Evolutionary conservation across 1,284 basidiomycete species (phyloP), one percentile per base, ranked within the genome.

Genomic region (Marasmius oreades): DNA sequence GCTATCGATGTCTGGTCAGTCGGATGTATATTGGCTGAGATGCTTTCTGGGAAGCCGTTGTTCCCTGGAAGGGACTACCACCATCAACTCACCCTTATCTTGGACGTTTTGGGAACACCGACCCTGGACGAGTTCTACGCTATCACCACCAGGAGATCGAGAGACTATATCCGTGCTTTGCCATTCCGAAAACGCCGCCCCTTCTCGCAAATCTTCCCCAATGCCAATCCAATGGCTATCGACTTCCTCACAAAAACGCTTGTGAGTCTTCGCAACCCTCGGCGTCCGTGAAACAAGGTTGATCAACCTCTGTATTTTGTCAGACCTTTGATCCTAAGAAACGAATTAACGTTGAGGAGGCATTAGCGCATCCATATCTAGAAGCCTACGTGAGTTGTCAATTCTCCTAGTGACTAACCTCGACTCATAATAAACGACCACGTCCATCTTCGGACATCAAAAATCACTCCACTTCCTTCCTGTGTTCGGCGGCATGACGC

Each of bases 51-150:
- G 22, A 91, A 94, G 66, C 95, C 95, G 0, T 80, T 98, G 16
- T 98, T 98, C 79, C 96, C 95, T 0, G 95, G 96, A 14, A 85
- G 94, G 20, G 95, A 98, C 74, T 98, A 95, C 70, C 95, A 98
- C 72, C 92, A 98, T 66, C 95, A 98, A 65, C 81, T 98, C 26
- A 88, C 88, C 5, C 81, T 95, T 56, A 96, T 95, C 65, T 80
- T 97, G 58, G 91, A 95, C 64, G 92, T 95, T 3, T 84, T 95
- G 10, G 93, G 94, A n/a, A 96, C 94, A 14, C 93, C 94, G 0
- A 90, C 90, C 1, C 75, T 95, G 52, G 93, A 96, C 62, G 93
- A 95, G 66, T 95, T 95, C 72, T 91, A 94, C 70, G 87, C 90
- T 23, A 95, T 96, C 69, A 92, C 90, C 2, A 91, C 92, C 1